Conservation (phyloP, 495 filamentous ascomycete genomes). For the Chaetomium fimeti region DNA sequence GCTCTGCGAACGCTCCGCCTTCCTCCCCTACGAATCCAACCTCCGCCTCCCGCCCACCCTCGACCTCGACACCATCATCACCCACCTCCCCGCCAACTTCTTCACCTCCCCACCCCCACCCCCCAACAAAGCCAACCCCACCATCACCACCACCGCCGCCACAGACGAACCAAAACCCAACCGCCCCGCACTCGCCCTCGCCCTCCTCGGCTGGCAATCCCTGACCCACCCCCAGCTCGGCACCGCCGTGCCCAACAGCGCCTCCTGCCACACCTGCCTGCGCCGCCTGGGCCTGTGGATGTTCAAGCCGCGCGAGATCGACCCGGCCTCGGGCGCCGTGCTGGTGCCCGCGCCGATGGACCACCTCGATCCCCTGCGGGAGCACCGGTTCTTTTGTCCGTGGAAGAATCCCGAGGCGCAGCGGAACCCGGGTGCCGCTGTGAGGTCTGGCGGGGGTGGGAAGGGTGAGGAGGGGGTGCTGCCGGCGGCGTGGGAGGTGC, state of each 20-base stretch:
- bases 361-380: slow-evolving; percentile 62
- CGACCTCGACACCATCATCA: slow-evolving; percentile 50
- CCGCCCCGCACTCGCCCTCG: slow-evolving; percentile 67
- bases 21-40: slow-evolving; percentile 55
- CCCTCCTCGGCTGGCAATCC: slow-evolving; percentile 83
- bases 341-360: slow-evolving; percentile 59
- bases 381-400: slow-evolving; percentile 80
- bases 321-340: slow-evolving; percentile 46
- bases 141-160: slow-evolving; percentile 21
- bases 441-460: neutral
- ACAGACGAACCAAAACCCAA: slow-evolving; percentile 45
- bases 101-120: slow-evolving; percentile 44
- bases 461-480: slow-evolving; percentile 24
- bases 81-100: slow-evolving; percentile 48
- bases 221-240: slow-evolving; percentile 60
- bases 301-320: slow-evolving; percentile 64
- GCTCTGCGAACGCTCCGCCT: slow-evolving; percentile 45
- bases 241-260: slow-evolving; percentile 57
- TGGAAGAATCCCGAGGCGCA: slow-evolving; percentile 68
- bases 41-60: slow-evolving; percentile 48
- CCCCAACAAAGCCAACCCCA: slow-evolving; percentile 21
- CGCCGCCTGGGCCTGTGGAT: slow-evolving; percentile 91
- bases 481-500: slow-evolving; percentile 47
- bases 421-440: slow-evolving; percentile 42
- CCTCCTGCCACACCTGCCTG: slow-evolving; percentile 79